phyloP scores from a whole-genome alignment of 805 yeast genomes.

The Cyberlindnera sargentensis region DNA sequence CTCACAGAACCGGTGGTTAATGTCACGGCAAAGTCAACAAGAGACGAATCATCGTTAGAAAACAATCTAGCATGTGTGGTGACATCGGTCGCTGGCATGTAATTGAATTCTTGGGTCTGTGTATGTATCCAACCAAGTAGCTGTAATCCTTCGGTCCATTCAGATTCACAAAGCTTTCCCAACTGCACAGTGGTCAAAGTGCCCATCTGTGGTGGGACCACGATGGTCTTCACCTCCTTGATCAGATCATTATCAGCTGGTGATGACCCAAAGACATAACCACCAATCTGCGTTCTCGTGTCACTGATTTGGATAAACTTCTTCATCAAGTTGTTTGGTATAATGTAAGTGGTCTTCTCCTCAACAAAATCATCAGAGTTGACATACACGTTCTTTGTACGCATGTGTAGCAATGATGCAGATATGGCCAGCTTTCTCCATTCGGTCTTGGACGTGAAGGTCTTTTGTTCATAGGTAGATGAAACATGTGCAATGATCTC shows the following conservation, averaged over 20 bases:
- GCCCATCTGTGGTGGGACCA: conserved; percentile 84
- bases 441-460: conserved; percentile 77
- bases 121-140: conserved; percentile 96
- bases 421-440: conserved; percentile 90
- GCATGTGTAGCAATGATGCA: conserved; percentile 60
- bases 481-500: conserved; percentile 93
- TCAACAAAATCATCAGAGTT: conserved; percentile 59
- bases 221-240: conserved; percentile 72
- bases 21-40: conserved; percentile 57
- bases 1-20: conserved; percentile 83
- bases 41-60: conserved; percentile 27
- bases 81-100: conserved; percentile 66
- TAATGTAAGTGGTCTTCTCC: conserved; percentile 56
- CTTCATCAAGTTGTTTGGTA: conserved; percentile 76
- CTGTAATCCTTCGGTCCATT: conserved; percentile 50
- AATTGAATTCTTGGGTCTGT: conserved; percentile 55
- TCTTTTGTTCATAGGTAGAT: conserved; percentile 75
- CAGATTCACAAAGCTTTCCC: conserved; percentile 35
- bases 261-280: conserved; percentile 69
- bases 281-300: conserved; percentile 75
- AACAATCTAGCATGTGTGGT: conserved; percentile 43
- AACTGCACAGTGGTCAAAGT: conserved; percentile 44
- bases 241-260: conserved; percentile 66
- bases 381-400: conserved; percentile 70
- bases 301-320: conserved; percentile 79